phyloP scores from a whole-genome alignment of 2,329 filamentous ascomycete species.

The Beauveria pseudobassiana region DNA sequence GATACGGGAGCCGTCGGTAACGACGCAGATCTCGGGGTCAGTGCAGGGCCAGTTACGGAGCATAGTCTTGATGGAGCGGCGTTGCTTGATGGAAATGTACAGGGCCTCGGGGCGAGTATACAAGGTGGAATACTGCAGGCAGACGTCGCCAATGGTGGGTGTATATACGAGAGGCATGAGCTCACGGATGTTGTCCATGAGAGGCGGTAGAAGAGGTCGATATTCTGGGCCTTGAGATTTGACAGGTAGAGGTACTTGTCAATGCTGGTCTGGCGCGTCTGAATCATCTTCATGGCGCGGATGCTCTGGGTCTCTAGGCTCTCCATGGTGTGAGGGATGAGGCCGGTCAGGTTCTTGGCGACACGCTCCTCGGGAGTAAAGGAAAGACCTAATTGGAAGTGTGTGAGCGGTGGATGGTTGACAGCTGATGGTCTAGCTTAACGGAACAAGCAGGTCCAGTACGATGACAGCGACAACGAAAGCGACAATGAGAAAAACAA shows the following conservation, averaged over 20 bases:
- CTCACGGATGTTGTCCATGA: constrained; percentile 70
- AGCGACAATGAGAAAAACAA: constrained; percentile 7
- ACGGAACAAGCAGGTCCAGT: not conserved
- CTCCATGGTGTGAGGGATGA: constrained; percentile 58
- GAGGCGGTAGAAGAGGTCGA: constrained; percentile 76
- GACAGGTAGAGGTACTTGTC: constrained; percentile 83
- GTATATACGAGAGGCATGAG: constrained; percentile 82
- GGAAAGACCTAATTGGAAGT: constrained; percentile 42
- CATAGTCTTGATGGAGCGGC: constrained; percentile 80
- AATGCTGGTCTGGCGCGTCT: constrained; percentile 59
- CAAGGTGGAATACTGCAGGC: constrained; percentile 89
- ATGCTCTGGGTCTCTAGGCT: constrained; percentile 52
- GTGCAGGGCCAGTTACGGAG: constrained; percentile 87
- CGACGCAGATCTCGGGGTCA: constrained; percentile 89
- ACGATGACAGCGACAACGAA: not conserved
- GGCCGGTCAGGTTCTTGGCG: constrained; percentile 57
- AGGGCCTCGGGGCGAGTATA: constrained; percentile 93
- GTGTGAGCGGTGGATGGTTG: constrained; percentile 13
- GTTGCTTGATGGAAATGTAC: constrained; percentile 93
- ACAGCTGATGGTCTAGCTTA: not conserved
- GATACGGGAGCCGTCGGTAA: constrained; percentile 91
- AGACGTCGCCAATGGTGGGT: constrained; percentile 90
- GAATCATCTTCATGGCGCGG: constrained; percentile 67
- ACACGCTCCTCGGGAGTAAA: constrained; percentile 58
- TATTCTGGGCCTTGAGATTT: constrained; percentile 65